A percentile compares a stretch with the other conserved stretches of the same genome.
These are phyloP conservation scores for Phytophthora aleatoria DNA, from an alignment of 352 stramenopile genomes.

Conservation along the genomic window DNA sequence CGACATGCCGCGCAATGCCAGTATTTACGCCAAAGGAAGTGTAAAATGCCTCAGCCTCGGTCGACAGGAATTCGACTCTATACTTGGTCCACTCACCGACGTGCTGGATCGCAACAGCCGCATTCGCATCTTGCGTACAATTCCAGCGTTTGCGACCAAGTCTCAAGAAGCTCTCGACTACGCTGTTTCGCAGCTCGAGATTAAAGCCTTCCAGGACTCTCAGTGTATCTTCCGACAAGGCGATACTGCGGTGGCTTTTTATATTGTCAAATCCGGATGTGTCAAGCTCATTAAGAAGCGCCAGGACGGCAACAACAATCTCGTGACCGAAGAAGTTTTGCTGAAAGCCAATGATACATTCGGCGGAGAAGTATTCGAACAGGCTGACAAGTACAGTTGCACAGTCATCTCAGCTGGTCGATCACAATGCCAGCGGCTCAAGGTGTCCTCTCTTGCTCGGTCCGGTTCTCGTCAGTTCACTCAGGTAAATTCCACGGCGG, in stretches of 20 bases:
- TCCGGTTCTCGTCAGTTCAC: conserved; percentile 66
- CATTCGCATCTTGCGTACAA: conserved; percentile 67
- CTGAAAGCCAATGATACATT: conserved; percentile 84
- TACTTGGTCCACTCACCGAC: conserved; percentile 74
- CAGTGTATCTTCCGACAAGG: conserved; percentile 67
- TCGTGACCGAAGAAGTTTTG: conserved; percentile 50
- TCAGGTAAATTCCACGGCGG: conserved; percentile 31
- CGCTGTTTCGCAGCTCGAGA: conserved; percentile 75
- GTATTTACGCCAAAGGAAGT: conserved; percentile 59
- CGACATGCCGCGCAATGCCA: conserved; percentile 84
- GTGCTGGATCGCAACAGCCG: conserved; percentile 76
- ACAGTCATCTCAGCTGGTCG: conserved; percentile 66
- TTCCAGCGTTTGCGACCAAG: conserved; percentile 59
- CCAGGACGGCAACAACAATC: conserved; percentile 31
- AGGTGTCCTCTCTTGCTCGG: conserved; percentile 53
- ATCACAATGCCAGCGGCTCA: conserved; percentile 69
- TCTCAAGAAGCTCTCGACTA: conserved; percentile 70
- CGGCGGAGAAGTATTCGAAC: conserved; percentile 62
- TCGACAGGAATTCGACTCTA: conserved; percentile 77
- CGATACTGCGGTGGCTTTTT: conserved; percentile 64
- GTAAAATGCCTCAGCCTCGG: conserved; percentile 77
- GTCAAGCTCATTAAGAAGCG: conserved; percentile 71
- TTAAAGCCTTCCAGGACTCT: conserved; percentile 73
- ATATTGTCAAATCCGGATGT: conserved; percentile 79
- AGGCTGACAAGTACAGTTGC: conserved; percentile 53